These are phyloP conservation scores for Fagus sylvatica DNA, from an alignment of 306 rosid genomes.

Conservation along the genomic window DNA sequence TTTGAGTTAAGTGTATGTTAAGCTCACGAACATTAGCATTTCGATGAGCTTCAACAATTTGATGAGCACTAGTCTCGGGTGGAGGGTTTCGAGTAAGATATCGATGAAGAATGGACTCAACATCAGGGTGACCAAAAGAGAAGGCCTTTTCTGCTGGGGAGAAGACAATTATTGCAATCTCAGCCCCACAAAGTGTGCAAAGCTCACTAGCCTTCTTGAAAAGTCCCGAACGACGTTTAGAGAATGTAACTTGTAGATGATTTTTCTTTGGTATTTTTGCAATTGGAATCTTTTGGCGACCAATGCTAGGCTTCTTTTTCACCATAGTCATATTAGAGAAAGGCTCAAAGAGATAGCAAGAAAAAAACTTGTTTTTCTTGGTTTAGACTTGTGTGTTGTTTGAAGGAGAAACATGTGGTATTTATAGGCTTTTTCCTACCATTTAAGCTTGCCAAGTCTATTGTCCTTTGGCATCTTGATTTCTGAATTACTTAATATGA, in stretches of 20 bases:
- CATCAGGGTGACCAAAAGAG: slow-evolving; percentile 62
- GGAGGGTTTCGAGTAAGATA: slow-evolving; percentile 33
- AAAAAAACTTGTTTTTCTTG: neutral
- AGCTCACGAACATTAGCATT: slow-evolving; percentile 43
- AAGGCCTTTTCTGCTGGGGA: slow-evolving; percentile 67
- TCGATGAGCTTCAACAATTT: slow-evolving; percentile 35
- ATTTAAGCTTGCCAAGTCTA: no score
- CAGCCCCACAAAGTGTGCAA: slow-evolving; percentile 69
- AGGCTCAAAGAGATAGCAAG: neutral
- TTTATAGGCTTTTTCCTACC: neutral
- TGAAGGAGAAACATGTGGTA: neutral
- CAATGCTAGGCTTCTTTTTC: slow-evolving; percentile 46
- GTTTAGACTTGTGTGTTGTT: neutral
- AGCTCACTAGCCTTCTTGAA: slow-evolving; percentile 78
- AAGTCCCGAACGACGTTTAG: slow-evolving; percentile 62
- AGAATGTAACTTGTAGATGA: slow-evolving; percentile 67
- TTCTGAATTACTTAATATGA: slow-evolving; percentile 1
- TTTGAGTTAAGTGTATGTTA: slow-evolving; percentile 44
- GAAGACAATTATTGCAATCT: slow-evolving; percentile 59
- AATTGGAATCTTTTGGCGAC: slow-evolving; percentile 59
- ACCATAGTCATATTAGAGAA: slow-evolving; percentile 24
- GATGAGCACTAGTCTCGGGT: slow-evolving; percentile 14
- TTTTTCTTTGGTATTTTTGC: slow-evolving; percentile 57
- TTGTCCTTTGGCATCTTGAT: neutral
- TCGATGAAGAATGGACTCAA: slow-evolving; percentile 53